A percentile compares a stretch with the other conserved stretches of the same genome.
Conservation (phyloP, 2,329 filamentous ascomycete species). For the Venturia carpophila region DNA sequence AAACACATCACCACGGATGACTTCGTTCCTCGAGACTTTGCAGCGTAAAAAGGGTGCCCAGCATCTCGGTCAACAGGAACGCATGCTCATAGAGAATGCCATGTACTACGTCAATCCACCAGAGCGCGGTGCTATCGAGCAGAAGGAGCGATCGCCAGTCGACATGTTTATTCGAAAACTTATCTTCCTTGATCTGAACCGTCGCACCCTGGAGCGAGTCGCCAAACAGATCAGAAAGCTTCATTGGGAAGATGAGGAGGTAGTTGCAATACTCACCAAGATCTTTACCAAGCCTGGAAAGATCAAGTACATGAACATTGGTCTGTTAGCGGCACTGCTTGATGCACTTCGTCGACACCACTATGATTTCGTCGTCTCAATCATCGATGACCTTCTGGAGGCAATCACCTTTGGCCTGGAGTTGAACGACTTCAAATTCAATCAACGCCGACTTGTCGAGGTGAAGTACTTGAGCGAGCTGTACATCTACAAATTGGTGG, state of each 20-base stretch:
- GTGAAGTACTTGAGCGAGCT: constrained; percentile 94
- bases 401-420: constrained; percentile 82
- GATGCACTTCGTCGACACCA: constrained; percentile 88
- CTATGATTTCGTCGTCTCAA: constrained; percentile 78
- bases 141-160: constrained; percentile 90
- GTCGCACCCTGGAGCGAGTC: constrained; percentile 87
- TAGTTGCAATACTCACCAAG: constrained; percentile 60
- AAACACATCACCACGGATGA: constrained; percentile 88
- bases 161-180: constrained; percentile 90
- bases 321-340: constrained; percentile 82
- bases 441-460: constrained; percentile 87
- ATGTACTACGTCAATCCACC: constrained; percentile 97
- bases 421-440: constrained; percentile 95
- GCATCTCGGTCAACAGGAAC: constrained; percentile 89
- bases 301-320: constrained; percentile 95
- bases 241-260: constrained; percentile 92
- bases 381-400: constrained; percentile 88
- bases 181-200: constrained; percentile 88
- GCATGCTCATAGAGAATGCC: constrained; percentile 97
- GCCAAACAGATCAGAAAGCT: constrained; percentile 90
- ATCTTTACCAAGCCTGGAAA: constrained; percentile 95
- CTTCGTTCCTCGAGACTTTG: constrained; percentile 85
- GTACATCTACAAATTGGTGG: constrained; percentile 95
- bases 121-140: constrained; percentile 84
- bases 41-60: constrained; percentile 94